Conservation (phyloP, 768 basidiomycete genomes). For the Hortiboletus flavorubellus region DNA sequence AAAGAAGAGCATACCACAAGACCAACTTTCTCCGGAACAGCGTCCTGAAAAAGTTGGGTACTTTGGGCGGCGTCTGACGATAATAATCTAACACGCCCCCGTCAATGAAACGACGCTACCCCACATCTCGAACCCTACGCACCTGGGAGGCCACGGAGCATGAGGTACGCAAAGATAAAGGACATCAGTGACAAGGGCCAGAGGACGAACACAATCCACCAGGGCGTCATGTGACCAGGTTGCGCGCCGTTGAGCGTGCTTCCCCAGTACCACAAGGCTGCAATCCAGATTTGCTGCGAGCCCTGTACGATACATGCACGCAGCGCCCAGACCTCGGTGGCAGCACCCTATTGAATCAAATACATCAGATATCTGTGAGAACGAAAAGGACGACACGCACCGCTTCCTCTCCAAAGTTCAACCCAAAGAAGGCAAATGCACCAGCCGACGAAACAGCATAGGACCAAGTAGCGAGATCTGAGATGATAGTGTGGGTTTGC, state of each 20-base stretch:
- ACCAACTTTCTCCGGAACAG: conserved; percentile 89
- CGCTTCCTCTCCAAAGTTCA: conserved; percentile 97
- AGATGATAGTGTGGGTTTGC: conserved; percentile 60
- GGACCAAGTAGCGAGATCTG: conserved; percentile 82
- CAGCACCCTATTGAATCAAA: conserved; percentile 60
- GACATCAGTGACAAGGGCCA: conserved; percentile 82
- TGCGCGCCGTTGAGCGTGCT: conserved; percentile 61
- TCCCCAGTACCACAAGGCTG: conserved; percentile 96
- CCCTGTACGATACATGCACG: conserved; percentile 93
- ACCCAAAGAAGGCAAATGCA: conserved; percentile 89
- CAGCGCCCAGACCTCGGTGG: conserved; percentile 91
- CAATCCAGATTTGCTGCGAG: conserved; percentile 94
- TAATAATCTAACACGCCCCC: conserved; percentile 62
- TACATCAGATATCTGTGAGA: conserved; percentile 4
- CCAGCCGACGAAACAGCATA: conserved; percentile 94
- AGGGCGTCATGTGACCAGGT: conserved; percentile 60
- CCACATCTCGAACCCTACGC: conserved; percentile 17
- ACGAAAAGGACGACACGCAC: conserved; percentile 39
- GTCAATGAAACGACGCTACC: neutral
- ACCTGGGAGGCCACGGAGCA: conserved; percentile 88
- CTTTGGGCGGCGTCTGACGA: conserved; percentile 90
- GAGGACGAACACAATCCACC: conserved; percentile 77
- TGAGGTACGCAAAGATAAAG: conserved; percentile 75
- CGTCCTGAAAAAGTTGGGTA: conserved; percentile 88
- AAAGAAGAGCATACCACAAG: conserved; percentile 52